Evolutionary conservation across 116 monocot species (phyloP).

Genomic region (Posidonia oceanica): DNA sequence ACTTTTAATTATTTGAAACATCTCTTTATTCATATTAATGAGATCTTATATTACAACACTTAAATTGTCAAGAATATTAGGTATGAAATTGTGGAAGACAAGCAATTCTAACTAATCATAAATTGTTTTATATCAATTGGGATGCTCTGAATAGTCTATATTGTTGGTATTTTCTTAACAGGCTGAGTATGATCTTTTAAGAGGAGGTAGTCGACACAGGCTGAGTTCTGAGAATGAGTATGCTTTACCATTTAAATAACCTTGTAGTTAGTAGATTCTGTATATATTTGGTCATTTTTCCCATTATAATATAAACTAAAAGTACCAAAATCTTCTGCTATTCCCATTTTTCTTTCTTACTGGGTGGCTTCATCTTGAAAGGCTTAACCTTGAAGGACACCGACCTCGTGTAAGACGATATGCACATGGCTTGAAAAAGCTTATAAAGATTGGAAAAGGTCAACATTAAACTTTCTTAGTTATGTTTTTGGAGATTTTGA

Average conservation of each 20-base stretch:
- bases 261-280: background rate
- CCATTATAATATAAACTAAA: background rate
- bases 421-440: slow-evolving; percentile 71
- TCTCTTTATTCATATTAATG: too few species aligned
- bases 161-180: slow-evolving; percentile 20
- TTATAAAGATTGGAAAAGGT: slow-evolving; percentile 86
- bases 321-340: background rate
- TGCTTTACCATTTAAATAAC: slow-evolving; percentile 9
- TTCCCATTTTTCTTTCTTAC: slow-evolving; percentile 6
- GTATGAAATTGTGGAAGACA: too few species aligned
- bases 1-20: too few species aligned
- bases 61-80: too few species aligned
- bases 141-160: background rate
- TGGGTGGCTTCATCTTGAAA: slow-evolving; percentile 18
- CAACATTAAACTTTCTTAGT: slow-evolving; percentile 9
- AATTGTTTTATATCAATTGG: background rate
- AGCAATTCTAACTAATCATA: too few species aligned
- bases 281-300: background rate
- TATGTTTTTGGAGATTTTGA: background rate
- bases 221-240: slow-evolving; percentile 55
- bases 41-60: too few species aligned
- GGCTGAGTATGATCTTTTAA: slow-evolving; percentile 56
- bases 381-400: slow-evolving; percentile 87
- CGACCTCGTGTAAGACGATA: slow-evolving; percentile 73
- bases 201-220: slow-evolving; percentile 23